These are phyloP conservation scores for Crepidotus variabilis DNA, from an alignment of 768 basidiomycete species.

Conservation along the genomic window DNA sequence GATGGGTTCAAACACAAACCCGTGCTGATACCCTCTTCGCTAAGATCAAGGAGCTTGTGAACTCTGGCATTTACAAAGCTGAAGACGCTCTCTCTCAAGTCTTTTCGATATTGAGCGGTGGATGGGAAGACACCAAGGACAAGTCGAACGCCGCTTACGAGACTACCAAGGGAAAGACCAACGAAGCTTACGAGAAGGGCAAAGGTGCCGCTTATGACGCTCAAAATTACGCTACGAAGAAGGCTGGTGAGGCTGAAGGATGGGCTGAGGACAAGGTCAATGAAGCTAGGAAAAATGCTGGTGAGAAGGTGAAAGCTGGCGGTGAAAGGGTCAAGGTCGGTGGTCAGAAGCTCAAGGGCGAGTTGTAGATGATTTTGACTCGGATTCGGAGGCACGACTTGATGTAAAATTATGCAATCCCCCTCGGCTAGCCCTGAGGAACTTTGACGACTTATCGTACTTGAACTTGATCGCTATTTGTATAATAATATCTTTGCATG, in stretches of 20 bases:
- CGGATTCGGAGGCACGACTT: no score
- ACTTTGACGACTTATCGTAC: no score
- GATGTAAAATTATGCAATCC: background rate
- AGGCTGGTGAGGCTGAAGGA: slow-evolving; percentile 21
- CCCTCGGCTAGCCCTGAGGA: no score
- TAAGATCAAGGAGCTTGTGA: slow-evolving; percentile 63
- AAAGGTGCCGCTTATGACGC: slow-evolving; percentile 18
- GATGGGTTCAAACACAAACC: slow-evolving; percentile 66
- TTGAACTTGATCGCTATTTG: no score
- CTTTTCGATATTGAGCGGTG: slow-evolving; percentile 42
- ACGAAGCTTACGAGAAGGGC: slow-evolving; percentile 22
- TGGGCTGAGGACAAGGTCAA: slow-evolving; percentile 25
- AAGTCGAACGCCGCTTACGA: slow-evolving; percentile 23
- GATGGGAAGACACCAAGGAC: slow-evolving; percentile 25
- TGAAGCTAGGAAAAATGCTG: slow-evolving; percentile 26
- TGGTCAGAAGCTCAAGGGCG: slow-evolving; percentile 35
- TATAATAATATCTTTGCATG: no score
- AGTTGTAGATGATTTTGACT: slow-evolving; percentile 27
- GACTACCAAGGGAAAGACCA: slow-evolving; percentile 12
- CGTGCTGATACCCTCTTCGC: slow-evolving; percentile 54
- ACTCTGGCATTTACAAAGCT: slow-evolving; percentile 63
- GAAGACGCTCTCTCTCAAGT: slow-evolving; percentile 69
- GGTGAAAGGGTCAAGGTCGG: slow-evolving; percentile 32
- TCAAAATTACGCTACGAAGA: slow-evolving; percentile 26
- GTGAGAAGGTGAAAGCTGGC: slow-evolving; percentile 33